phyloP scores from a whole-genome alignment of 192 early-diverging fungal genomes.

The Coemansia sp. region DNA sequence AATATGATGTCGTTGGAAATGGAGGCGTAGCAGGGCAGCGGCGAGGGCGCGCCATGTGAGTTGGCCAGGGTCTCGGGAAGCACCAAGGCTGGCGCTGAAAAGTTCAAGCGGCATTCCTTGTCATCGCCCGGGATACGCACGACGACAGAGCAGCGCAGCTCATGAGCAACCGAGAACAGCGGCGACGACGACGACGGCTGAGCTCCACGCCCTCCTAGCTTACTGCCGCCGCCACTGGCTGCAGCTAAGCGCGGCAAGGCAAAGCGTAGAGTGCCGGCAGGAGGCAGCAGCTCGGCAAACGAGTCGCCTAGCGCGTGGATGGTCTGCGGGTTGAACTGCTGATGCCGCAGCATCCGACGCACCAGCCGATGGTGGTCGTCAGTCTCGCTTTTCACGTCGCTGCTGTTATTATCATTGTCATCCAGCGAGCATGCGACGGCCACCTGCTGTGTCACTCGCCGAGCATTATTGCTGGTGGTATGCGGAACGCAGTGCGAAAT shows the following conservation, averaged over 20 bases:
- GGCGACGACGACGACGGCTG: conserved; percentile 36
- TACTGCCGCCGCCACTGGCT: too few species aligned
- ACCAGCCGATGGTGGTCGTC: neutral
- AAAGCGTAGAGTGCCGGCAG: conserved; percentile 15
- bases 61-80: conserved; percentile 27
- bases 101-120: conserved; percentile 12
- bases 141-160: conserved; percentile 16
- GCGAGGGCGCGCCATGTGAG: conserved; percentile 1
- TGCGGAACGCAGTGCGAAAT: conserved; percentile 25
- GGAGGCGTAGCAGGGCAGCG: conserved; percentile 34
- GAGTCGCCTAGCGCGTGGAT: conserved; percentile 45
- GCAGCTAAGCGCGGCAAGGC: neutral
- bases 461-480: conserved; percentile 1
- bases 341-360: neutral
- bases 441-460: conserved; percentile 14
- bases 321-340: conserved; percentile 29
- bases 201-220: conserved; percentile 3
- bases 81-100: conserved; percentile 26
- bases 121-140: conserved; percentile 11
- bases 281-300: conserved; percentile 28
- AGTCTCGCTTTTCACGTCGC: neutral
- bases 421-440: conserved; percentile 16
- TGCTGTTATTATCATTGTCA: conserved; percentile 8
- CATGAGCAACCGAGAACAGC: conserved; percentile 39
- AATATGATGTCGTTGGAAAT: conserved; percentile 35